Evolutionary conservation across 495 filamentous ascomycete species (phyloP), one percentile per base, ranked within the genome.

Genomic region (Astrothelium macrocarpum): DNA sequence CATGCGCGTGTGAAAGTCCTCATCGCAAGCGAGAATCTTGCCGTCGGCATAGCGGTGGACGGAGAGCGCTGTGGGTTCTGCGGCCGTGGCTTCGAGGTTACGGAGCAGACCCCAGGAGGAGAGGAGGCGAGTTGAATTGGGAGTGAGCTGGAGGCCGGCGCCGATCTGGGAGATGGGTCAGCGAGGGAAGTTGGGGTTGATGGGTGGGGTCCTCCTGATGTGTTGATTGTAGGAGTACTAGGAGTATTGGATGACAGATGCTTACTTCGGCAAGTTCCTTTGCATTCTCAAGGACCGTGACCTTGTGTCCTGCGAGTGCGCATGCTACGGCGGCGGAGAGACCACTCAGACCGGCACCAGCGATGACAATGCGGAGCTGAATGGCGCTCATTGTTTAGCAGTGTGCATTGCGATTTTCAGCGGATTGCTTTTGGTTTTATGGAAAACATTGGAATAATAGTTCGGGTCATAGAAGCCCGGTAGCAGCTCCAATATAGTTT

Each of bases 341-440:
- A 3, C 87, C 87, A 43, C 81, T 81, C n/a, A 90, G 79, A 20
- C 87, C 87, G 9, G 85, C 87, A 20, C 87, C 87, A 25, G 87
- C 76, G 2, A 90, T 79, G 23, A 85, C 78, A 31, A 82, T 71
- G 72, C 82, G 53, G 29, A 61, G 36, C 14, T 29, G 20, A 25
- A 56, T 29, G 26, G 49, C 3, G 20, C 20, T 56, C 9, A 0
- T 16, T 20, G 49, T 2, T 12, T 5, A 16, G 1, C 49, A n/a
- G 20, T 56, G 26, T 25, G 29, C 29, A 2, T 16, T 49, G 16
- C 20, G 29, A 20, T 20, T 56, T 7, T 56, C 5, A 39, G 14
- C 34, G 14, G n/a, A n/a, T n/a, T n/a, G n/a, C n/a, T n/a, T n/a
- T n/a, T n/a, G n/a, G n/a, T n/a, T n/a, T n/a, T n/a, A n/a, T n/a